Percentiles rank a stretch among this genome's conserved stretches.
Evolutionary conservation across 257 asterid species (phyloP).

Genomic region (Solanum bulbocastanum): DNA sequence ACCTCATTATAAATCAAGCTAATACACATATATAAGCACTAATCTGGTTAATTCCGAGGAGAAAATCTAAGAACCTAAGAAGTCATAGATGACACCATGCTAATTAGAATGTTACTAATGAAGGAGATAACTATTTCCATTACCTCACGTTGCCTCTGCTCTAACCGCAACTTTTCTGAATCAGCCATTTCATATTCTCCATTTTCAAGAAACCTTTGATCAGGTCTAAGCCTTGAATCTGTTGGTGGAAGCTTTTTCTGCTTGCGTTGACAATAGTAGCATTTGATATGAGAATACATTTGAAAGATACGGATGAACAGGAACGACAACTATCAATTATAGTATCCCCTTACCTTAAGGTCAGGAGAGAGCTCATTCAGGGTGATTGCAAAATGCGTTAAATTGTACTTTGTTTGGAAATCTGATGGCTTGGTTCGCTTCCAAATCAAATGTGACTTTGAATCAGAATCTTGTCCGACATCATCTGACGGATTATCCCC

Average conservation of each 20-base stretch:
- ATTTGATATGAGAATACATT: neutral
- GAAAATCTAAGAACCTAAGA: neutral
- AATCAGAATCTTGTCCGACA: neutral
- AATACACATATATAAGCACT: neutral
- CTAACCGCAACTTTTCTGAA: conserved; percentile 17
- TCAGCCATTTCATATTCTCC: conserved; percentile 18
- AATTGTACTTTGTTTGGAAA: conserved; percentile 11
- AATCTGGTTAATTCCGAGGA: neutral
- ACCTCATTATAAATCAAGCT: neutral
- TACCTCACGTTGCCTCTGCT: conserved; percentile 18
- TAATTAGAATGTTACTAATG: neutral
- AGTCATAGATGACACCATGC: neutral
- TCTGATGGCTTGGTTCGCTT: conserved; percentile 9
- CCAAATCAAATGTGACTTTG: conserved; percentile 16
- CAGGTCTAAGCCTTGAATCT: conserved; percentile 24
- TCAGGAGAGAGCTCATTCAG: conserved; percentile 12
- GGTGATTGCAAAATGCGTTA: conserved; percentile 15
- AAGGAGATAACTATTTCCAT: neutral
- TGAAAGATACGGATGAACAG: neutral
- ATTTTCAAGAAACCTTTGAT: conserved; percentile 20
- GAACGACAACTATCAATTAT: neutral
- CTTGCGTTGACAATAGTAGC: neutral
- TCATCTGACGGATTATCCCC: neutral
- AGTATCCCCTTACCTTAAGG: conserved; percentile 7
- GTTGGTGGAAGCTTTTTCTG: conserved; percentile 20